A percentile compares a stretch with the other conserved stretches of the same genome.
These are phyloP conservation scores for Aspergillus incahuasiensis DNA, from an alignment of 495 filamentous ascomycete genomes.

Conservation along the genomic window DNA sequence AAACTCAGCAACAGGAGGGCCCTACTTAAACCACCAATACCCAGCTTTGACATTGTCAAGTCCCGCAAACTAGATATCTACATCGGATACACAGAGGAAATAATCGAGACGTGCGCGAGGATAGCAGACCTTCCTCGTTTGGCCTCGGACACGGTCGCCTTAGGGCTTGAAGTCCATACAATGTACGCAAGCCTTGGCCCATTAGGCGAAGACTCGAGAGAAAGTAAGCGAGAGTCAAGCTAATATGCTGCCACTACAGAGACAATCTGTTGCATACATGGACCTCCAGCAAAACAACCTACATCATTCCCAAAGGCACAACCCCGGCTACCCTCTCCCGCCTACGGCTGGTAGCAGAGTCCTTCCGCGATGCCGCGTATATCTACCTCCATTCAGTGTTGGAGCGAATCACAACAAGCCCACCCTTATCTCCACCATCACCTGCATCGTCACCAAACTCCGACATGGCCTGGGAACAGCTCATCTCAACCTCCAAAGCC, in stretches of 20 bases:
- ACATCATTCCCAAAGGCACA: slow-evolving; percentile 33
- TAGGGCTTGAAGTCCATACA: slow-evolving; percentile 27
- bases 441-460: not conserved
- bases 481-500: slow-evolving; percentile 28
- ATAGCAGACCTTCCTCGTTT: slow-evolving; percentile 35
- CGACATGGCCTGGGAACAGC: not conserved
- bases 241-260: slow-evolving; percentile 18
- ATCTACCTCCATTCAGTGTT: slow-evolving; percentile 41
- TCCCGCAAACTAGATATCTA: slow-evolving; percentile 40
- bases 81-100: slow-evolving; percentile 42
- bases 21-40: slow-evolving; percentile 16
- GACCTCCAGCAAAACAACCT: slow-evolving; percentile 28
- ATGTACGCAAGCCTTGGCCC: slow-evolving; percentile 25
- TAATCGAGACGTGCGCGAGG: slow-evolving; percentile 36
- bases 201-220: not conserved
- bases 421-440: not conserved
- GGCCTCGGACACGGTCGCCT: slow-evolving; percentile 20
- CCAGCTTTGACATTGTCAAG: slow-evolving; percentile 22
- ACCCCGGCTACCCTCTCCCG: slow-evolving; percentile 28
- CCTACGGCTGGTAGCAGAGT: slow-evolving; percentile 42
- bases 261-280: slow-evolving; percentile 35
- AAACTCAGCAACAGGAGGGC: slow-evolving; percentile 34
- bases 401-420: slow-evolving; percentile 23
- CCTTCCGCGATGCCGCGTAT: slow-evolving; percentile 41
- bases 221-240: not conserved